Evolutionary conservation across 2,329 filamentous ascomycete species (phyloP).

Genomic region (Cladosporium colombiae): DNA sequence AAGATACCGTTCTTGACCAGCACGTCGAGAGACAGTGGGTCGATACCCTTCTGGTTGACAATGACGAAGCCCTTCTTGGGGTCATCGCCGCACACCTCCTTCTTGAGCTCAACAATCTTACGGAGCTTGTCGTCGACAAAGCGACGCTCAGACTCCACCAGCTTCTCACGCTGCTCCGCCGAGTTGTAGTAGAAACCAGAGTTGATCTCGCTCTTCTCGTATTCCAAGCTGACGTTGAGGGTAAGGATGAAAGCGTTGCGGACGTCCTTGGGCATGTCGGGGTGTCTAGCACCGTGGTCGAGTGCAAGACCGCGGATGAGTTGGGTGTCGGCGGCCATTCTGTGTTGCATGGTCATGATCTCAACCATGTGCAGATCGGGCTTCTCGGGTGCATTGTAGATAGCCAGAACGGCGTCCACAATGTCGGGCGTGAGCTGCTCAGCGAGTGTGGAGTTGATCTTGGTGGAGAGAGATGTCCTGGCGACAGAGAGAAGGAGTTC

Average conservation of each 20-base stretch:
- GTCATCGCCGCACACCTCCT: constrained; percentile 92
- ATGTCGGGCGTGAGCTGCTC: constrained; percentile 91
- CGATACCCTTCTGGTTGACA: constrained; percentile 99
- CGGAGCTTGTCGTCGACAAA: constrained; percentile 96
- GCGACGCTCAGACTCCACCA: constrained; percentile 93
- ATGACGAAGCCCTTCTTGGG: constrained; percentile 95
- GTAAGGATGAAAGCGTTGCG: constrained; percentile 95
- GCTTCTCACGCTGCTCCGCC: constrained; percentile 94
- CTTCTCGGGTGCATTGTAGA: constrained; percentile 85
- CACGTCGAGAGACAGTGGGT: constrained; percentile 92
- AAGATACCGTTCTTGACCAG: constrained; percentile 98
- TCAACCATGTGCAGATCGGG: constrained; percentile 99
- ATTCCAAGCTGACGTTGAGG: constrained; percentile 94
- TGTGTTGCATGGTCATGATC: constrained; percentile 99
- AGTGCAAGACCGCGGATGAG: constrained; percentile 89
- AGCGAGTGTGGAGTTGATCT: constrained; percentile 85
- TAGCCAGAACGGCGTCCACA: constrained; percentile 92
- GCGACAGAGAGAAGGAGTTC: constrained; percentile 93
- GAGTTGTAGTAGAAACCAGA: constrained; percentile 98
- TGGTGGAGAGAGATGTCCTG: constrained; percentile 90
- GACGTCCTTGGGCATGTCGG: constrained; percentile 95
- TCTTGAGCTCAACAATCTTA: constrained; percentile 98
- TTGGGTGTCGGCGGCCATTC: constrained; percentile 91
- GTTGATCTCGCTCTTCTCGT: constrained; percentile 99
- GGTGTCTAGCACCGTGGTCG: constrained; percentile 93